Conservation (phyloP, 1,284 basidiomycete species). For the Cutaneotrichosporon sp. region DNA sequence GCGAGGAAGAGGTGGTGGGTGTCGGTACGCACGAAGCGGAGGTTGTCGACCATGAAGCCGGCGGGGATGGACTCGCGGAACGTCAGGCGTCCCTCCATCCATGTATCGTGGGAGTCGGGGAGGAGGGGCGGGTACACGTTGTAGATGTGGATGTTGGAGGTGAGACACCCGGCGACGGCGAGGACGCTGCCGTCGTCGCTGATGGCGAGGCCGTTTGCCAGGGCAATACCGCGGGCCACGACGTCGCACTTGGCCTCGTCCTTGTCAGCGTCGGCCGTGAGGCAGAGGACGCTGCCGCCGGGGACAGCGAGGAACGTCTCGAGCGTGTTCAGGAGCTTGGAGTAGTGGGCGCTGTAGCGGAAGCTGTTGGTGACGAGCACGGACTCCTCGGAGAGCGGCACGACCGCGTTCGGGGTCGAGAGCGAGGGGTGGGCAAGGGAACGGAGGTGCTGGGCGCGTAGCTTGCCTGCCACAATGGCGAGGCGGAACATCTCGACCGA, state of each 20-base stretch:
- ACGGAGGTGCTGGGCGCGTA: not conserved
- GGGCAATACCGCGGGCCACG: not conserved
- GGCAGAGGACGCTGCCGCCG: constrained; percentile 3
- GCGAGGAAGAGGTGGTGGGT: constrained; percentile 15
- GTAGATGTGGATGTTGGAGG: constrained; percentile 16
- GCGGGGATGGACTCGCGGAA: constrained; percentile 19
- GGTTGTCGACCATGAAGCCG: constrained; percentile 15
- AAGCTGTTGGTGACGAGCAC: constrained; percentile 19
- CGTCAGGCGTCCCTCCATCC: not conserved
- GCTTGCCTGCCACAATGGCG: no score
- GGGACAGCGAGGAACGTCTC: constrained; percentile 12
- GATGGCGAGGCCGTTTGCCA: constrained; percentile 14
- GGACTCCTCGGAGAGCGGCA: constrained; percentile 10
- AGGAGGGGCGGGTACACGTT: constrained; percentile 9
- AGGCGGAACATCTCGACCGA: constrained; percentile 17
- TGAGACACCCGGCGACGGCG: constrained; percentile 4
- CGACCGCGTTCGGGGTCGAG: constrained; percentile 13
- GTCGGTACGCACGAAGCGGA: constrained; percentile 7
- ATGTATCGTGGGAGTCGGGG: no score
- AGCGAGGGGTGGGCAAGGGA: constrained; percentile 3
- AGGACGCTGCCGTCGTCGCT: constrained; percentile 12
- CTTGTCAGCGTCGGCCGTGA: no score
- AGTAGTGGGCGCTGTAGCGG: not conserved
- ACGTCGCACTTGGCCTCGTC: not conserved
- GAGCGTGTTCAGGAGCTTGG: constrained; percentile 1